These are phyloP conservation scores for Herpotrichia juniperi DNA, from an alignment of 2,329 filamentous ascomycete genomes.

Conservation along the genomic window DNA sequence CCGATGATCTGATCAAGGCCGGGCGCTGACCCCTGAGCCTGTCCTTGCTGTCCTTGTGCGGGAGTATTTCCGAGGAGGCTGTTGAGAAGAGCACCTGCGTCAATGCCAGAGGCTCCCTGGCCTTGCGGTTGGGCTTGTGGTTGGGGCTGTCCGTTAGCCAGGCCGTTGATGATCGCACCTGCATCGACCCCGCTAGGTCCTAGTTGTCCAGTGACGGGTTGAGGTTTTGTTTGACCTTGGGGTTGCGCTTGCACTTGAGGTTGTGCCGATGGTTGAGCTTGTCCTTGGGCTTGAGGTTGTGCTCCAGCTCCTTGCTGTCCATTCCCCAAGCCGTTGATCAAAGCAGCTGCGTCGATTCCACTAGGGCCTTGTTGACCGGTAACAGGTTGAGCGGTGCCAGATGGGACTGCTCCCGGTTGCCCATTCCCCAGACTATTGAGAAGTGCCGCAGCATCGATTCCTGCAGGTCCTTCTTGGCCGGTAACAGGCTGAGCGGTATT, in stretches of 20 bases:
- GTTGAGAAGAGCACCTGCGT: slow-evolving; percentile 2
- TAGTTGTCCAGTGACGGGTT: neutral
- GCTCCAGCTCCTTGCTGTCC: neutral
- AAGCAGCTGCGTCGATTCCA: slow-evolving; percentile 2
- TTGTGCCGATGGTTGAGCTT: neutral
- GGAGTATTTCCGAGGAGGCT: neutral
- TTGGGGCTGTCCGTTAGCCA: neutral
- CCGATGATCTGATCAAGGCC: slow-evolving; percentile 6
- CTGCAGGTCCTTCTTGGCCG: too few relatives aligned
- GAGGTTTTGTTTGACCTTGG: neutral
- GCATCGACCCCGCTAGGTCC: slow-evolving; percentile 1
- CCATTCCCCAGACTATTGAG: too few relatives aligned
- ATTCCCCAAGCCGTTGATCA: slow-evolving; percentile 1
- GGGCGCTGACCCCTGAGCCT: slow-evolving; percentile 6
- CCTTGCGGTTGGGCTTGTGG: neutral
- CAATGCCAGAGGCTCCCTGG: neutral
- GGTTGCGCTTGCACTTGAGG: neutral
- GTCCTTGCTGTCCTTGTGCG: neutral
- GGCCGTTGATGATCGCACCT: neutral
- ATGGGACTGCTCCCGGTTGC: neutral
- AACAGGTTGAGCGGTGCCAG: neutral
- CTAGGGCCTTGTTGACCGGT: slow-evolving; percentile 1
- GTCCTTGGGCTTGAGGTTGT: neutral
- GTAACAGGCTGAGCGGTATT: too few relatives aligned
- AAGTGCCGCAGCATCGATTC: too few relatives aligned